Evolutionary conservation across 257 asterid species (phyloP).

Genomic region (Solanum clarkiae): DNA sequence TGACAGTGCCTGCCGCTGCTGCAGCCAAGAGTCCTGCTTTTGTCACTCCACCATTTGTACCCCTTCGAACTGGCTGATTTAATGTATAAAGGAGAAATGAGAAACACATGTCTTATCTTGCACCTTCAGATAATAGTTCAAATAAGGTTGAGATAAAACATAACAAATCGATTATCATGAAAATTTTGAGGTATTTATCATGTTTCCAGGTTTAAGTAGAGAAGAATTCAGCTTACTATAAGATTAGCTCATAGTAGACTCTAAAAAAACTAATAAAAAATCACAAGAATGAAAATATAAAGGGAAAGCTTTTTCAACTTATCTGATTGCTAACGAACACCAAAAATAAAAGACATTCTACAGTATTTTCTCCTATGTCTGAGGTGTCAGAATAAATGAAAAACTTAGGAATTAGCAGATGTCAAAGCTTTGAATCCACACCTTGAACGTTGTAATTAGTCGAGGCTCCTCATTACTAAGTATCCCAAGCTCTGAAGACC

Average conservation of each 20-base stretch:
- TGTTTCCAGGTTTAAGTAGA: not conserved
- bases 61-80: conserved; percentile 77
- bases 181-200: not conserved
- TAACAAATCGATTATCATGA: not conserved
- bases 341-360: not conserved
- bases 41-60: conserved; percentile 94
- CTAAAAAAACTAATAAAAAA: not conserved
- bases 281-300: not conserved
- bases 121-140: not conserved
- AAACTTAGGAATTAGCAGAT: not conserved
- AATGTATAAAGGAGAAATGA: not conserved
- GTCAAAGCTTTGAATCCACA: conserved; percentile 6
- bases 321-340: not conserved
- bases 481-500: conserved; percentile 98
- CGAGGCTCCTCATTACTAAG: conserved; percentile 87
- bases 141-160: not conserved
- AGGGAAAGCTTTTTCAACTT: not conserved
- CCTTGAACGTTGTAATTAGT: conserved; percentile 80
- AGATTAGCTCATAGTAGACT: not conserved
- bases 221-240: not conserved
- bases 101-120: not conserved
- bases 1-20: conserved; percentile 64
- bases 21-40: conserved; percentile 81
- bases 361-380: not conserved
- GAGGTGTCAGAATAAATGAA: not conserved